Percentiles rank a stretch among this genome's conserved stretches.
Conservation (phyloP, 1,139 yeast species). For the Kodamaea suecica region DNA sequence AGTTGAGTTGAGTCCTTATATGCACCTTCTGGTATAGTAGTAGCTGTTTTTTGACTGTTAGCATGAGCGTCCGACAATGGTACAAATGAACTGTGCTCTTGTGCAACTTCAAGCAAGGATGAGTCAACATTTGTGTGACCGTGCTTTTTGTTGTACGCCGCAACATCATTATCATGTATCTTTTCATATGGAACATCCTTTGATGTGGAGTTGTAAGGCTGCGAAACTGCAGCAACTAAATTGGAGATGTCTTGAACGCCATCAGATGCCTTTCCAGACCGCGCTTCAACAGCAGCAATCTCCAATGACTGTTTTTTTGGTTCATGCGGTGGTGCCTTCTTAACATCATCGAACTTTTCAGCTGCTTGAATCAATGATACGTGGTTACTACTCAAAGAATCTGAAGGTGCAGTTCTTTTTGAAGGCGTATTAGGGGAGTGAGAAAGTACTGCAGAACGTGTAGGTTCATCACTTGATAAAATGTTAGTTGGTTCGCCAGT, state of each 20-base stretch:
- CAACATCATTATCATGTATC: background rate
- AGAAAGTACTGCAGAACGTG: no score
- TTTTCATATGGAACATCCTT: background rate
- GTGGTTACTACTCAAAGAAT: constrained; percentile 7
- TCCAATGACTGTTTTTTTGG: constrained; percentile 4
- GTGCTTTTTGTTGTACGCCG: background rate
- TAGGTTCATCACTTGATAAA: no score
- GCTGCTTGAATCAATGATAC: constrained; percentile 26
- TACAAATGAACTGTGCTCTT: background rate
- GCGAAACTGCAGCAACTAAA: background rate
- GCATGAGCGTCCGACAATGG: background rate
- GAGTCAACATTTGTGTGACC: background rate
- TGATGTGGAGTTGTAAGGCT: background rate
- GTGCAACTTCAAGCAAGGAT: background rate
- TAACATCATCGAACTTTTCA: constrained; percentile 20
- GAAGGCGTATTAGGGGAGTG: no score
- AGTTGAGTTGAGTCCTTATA: background rate
- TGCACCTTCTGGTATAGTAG: no score
- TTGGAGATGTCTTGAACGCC: background rate
- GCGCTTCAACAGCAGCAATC: background rate
- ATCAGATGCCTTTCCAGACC: background rate
- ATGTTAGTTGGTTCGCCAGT: background rate
- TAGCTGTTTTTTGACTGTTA: no score
- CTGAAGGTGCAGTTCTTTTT: constrained; percentile 5
- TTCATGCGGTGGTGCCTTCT: constrained; percentile 20